These are phyloP conservation scores for Hypoxylon sp. DNA, from an alignment of 2,329 filamentous ascomycete genomes.

Conservation along the genomic window DNA sequence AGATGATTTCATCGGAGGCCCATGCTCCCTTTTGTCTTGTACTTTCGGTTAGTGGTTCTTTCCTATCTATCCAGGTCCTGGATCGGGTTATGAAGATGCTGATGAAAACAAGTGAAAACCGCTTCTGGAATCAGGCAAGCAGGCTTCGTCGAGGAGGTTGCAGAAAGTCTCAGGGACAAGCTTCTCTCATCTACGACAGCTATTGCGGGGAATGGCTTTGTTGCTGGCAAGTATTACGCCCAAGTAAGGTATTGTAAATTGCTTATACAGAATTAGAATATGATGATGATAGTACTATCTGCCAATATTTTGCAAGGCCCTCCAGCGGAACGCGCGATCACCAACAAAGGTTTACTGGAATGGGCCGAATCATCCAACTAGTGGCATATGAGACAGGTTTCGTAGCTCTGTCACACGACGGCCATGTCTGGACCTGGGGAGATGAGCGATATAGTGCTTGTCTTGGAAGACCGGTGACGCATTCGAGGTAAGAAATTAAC, in stretches of 20 bases:
- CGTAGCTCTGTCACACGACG: slow-evolving; percentile 59
- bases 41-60: slow-evolving; percentile 60
- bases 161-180: slow-evolving; percentile 40
- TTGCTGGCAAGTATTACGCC: slow-evolving; percentile 49
- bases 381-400: slow-evolving; percentile 65
- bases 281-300: slow-evolving; percentile 46
- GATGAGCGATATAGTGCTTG: slow-evolving; percentile 70
- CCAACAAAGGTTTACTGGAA: slow-evolving; percentile 42
- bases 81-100: slow-evolving; percentile 15
- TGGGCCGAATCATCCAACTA: slow-evolving; percentile 56
- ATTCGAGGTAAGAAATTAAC: slow-evolving; percentile 52
- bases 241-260: neutral
- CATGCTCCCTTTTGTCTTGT: slow-evolving; percentile 54
- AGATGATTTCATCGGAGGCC: slow-evolving; percentile 52
- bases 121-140: slow-evolving; percentile 46
- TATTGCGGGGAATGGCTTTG: slow-evolving; percentile 53
- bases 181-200: slow-evolving; percentile 49
- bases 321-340: slow-evolving; percentile 16
- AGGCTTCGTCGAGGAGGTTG: slow-evolving; percentile 48
- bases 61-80: neutral
- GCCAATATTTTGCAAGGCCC: slow-evolving; percentile 47
- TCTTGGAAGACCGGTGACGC: slow-evolving; percentile 65
- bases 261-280: slow-evolving; percentile 45
- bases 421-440: slow-evolving; percentile 66
- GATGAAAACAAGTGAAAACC: slow-evolving; percentile 43